Evolutionary conservation across 805 yeast species (phyloP).

Genomic region (Zygotorulaspora florentina): DNA sequence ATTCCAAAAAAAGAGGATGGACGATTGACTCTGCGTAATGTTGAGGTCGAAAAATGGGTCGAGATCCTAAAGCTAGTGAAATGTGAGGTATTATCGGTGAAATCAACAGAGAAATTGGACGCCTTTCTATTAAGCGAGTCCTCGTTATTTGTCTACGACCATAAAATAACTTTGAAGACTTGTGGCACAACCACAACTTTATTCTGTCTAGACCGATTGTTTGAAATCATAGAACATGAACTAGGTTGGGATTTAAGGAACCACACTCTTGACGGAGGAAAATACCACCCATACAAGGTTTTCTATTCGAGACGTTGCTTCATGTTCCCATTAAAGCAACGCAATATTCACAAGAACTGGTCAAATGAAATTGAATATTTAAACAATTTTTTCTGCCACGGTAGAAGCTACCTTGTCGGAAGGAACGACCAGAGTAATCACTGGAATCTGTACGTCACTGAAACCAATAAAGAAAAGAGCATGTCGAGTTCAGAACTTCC

Average conservation of each 20-base stretch:
- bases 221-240: slow-evolving; percentile 45
- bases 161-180: slow-evolving; percentile 82
- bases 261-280: slow-evolving; percentile 10
- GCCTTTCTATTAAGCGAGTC: slow-evolving; percentile 87
- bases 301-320: slow-evolving; percentile 90
- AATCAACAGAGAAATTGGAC: slow-evolving; percentile 61
- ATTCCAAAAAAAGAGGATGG: slow-evolving; percentile 25
- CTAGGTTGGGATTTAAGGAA: slow-evolving; percentile 40
- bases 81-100: slow-evolving; percentile 83
- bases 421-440: slow-evolving; percentile 67
- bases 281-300: slow-evolving; percentile 52
- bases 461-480: slow-evolving; percentile 28
- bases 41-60: slow-evolving; percentile 68
- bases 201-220: slow-evolving; percentile 63
- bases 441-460: slow-evolving; percentile 83
- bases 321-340: slow-evolving; percentile 87
- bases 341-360: slow-evolving; percentile 82
- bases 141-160: slow-evolving; percentile 82
- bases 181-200: slow-evolving; percentile 95
- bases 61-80: slow-evolving; percentile 71
- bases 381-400: slow-evolving; percentile 57
- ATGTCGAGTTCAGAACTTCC: slow-evolving; percentile 1
- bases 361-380: slow-evolving; percentile 67
- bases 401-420: slow-evolving; percentile 74
- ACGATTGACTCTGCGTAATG: slow-evolving; percentile 53